A percentile compares a stretch with the other conserved stretches of the same genome.
Evolutionary conservation across 768 basidiomycete species (phyloP).

Genomic region (Suillus tomentosus): DNA sequence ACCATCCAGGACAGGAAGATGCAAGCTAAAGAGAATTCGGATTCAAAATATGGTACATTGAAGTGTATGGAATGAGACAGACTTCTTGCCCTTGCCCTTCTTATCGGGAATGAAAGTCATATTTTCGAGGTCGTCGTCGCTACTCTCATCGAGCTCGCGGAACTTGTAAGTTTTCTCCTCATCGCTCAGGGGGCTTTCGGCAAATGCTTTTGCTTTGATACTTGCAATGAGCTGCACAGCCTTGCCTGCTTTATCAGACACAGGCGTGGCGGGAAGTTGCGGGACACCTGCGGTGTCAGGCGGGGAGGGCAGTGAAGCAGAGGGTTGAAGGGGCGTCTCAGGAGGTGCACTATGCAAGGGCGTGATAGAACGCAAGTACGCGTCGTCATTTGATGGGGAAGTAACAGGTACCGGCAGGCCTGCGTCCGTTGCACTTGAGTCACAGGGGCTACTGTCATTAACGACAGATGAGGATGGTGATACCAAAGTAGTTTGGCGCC

Average conservation of each 20-base stretch:
- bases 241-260: slow-evolving; percentile 41
- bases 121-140: slow-evolving; percentile 45
- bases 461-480: slow-evolving; percentile 19
- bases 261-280: slow-evolving; percentile 33
- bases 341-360: slow-evolving; percentile 17
- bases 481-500: slow-evolving; percentile 40
- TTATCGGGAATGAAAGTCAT: slow-evolving; percentile 18
- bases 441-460: slow-evolving; percentile 9
- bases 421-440: background rate
- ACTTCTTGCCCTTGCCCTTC: slow-evolving; percentile 16
- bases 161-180: slow-evolving; percentile 39
- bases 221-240: slow-evolving; percentile 61
- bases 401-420: slow-evolving; percentile 1
- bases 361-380: slow-evolving; percentile 11
- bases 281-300: slow-evolving; percentile 22
- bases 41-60: background rate
- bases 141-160: slow-evolving; percentile 52
- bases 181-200: slow-evolving; percentile 47
- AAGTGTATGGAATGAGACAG: background rate
- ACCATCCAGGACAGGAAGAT: slow-evolving; percentile 1
- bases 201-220: slow-evolving; percentile 64
- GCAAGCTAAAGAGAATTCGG: slow-evolving; percentile 14
- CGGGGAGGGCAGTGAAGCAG: slow-evolving; percentile 24
- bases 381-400: slow-evolving; percentile 14
- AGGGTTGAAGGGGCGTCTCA: slow-evolving; percentile 18